These are phyloP conservation scores for Citrus sinensis DNA, from an alignment of 345 rosid species.

Conservation along the genomic window DNA sequence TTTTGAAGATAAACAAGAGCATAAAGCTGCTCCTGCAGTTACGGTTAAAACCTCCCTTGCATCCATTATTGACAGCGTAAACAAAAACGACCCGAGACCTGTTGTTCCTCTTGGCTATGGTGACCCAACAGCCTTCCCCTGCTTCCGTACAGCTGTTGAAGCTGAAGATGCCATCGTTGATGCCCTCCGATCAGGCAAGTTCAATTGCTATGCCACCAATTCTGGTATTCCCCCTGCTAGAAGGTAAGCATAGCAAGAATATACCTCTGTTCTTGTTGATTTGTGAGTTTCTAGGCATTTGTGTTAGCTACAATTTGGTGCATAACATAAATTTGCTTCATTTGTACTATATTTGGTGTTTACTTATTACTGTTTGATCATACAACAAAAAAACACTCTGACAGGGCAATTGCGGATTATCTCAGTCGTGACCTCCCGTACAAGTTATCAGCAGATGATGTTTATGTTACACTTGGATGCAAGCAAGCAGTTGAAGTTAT, in stretches of 20 bases:
- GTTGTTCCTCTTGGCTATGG: conserved; percentile 59
- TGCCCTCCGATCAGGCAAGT: conserved; percentile 46
- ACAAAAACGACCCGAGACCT: conserved; percentile 31
- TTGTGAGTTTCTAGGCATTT: not conserved
- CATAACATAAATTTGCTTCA: too few relatives aligned
- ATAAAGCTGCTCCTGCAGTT: not conserved
- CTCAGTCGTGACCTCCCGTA: conserved; percentile 52
- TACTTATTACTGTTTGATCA: not conserved
- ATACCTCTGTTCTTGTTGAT: not conserved
- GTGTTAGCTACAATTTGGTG: too few relatives aligned
- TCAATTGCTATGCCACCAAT: conserved; percentile 42
- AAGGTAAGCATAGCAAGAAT: conserved; percentile 25
- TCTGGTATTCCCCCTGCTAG: conserved; percentile 60
- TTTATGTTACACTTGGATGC: conserved; percentile 54
- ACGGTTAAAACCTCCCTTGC: conserved; percentile 31
- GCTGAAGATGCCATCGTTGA: conserved; percentile 62
- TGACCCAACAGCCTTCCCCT: conserved; percentile 62
- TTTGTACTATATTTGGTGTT: too few relatives aligned
- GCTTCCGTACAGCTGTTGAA: conserved; percentile 44
- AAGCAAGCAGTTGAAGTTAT: conserved; percentile 54
- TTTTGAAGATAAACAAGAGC: conserved; percentile 8
- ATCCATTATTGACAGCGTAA: conserved; percentile 35
- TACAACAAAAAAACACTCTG: too few relatives aligned
- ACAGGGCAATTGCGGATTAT: conserved; percentile 62
- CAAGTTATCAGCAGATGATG: conserved; percentile 51